These are phyloP conservation scores for Candolleomyces efflorescens DNA, from an alignment of 768 basidiomycete genomes.

Conservation along the genomic window DNA sequence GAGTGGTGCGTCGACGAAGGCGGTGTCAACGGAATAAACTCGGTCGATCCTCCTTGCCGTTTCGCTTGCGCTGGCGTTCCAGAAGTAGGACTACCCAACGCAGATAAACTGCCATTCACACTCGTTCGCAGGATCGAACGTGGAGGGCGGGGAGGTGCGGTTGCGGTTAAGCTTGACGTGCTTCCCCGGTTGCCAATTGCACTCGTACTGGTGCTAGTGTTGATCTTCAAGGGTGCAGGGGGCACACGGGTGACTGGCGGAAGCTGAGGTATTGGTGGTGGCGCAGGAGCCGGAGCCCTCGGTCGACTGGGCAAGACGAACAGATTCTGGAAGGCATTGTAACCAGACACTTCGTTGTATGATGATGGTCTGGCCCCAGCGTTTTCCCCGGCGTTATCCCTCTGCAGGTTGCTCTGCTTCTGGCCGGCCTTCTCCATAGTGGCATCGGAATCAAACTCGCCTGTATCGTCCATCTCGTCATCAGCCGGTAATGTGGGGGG, in stretches of 20 bases:
- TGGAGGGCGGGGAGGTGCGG: conserved; percentile 15
- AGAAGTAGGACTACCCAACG: background rate
- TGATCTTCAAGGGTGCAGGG: background rate
- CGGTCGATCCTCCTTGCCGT: background rate
- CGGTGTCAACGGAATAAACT: conserved; percentile 8
- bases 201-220: background rate
- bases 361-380: background rate
- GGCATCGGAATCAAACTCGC: background rate
- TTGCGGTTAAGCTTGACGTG: background rate
- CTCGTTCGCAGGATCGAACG: conserved; percentile 20
- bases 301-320: background rate
- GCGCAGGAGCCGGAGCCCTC: background rate
- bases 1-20: conserved; percentile 7
- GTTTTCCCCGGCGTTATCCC: background rate
- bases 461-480: conserved; percentile 2
- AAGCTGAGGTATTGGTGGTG: background rate
- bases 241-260: background rate
- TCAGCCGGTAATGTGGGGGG: conserved; percentile 5
- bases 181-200: background rate
- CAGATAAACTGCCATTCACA: background rate
- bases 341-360: background rate
- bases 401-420: background rate
- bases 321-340: background rate
- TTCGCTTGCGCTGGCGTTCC: background rate
- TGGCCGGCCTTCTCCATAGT: background rate